Evolutionary conservation across 1,284 basidiomycete genomes (phyloP).

Genomic region (Neolentinus lepideus): DNA sequence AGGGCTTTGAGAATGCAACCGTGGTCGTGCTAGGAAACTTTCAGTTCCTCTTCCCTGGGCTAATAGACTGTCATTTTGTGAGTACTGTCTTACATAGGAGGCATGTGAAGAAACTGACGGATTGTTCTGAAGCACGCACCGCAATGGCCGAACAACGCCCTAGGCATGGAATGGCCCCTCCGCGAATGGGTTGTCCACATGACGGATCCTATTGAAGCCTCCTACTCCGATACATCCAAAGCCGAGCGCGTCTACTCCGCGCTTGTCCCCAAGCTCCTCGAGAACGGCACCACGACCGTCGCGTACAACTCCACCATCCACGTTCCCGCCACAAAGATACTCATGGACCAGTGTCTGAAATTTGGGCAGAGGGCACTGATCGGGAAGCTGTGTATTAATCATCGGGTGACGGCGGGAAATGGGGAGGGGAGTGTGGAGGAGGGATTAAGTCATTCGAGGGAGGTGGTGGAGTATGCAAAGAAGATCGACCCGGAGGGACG

Average conservation of each 20-base stretch:
- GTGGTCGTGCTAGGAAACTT: not conserved
- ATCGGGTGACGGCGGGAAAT: not conserved
- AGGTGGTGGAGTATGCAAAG: not conserved
- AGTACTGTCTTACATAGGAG: not conserved
- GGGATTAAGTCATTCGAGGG: not conserved
- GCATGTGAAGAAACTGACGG: not conserved
- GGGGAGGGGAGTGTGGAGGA: not conserved
- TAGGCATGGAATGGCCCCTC: not conserved
- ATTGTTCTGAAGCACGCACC: not conserved
- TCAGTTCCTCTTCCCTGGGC: not conserved
- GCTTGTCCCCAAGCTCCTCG: not conserved
- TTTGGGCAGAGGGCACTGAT: not conserved
- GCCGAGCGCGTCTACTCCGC: constrained; percentile 1
- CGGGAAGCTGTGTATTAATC: not conserved
- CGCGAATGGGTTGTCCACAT: not conserved
- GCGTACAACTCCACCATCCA: constrained; percentile 1
- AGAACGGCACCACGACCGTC: not conserved
- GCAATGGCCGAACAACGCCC: not conserved
- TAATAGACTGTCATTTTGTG: not conserved
- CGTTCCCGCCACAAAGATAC: not conserved
- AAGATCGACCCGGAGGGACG: not conserved
- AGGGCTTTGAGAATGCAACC: not conserved
- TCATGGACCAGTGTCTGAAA: not conserved
- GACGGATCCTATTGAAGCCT: not conserved
- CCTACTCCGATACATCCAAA: not conserved